Conservation (phyloP, 768 basidiomycete species). For the Tylopilus rubrobrunneus region DNA sequence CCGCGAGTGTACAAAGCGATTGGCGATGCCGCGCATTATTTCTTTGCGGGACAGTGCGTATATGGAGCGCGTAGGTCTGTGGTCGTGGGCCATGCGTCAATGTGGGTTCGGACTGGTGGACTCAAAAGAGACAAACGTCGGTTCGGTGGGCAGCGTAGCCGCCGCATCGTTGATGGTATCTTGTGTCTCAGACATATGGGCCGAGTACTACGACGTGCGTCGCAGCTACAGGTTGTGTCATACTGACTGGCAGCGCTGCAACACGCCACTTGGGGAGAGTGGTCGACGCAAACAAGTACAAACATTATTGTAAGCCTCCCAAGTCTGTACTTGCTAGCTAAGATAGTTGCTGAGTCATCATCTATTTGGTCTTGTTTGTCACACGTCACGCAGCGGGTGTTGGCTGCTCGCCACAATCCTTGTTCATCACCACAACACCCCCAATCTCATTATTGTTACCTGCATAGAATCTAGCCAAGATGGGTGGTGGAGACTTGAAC, state of each 20-base stretch:
- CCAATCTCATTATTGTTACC: conserved; percentile 1
- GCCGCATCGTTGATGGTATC: conserved; percentile 33
- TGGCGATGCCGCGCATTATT: conserved; percentile 81
- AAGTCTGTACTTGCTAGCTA: too few relatives aligned
- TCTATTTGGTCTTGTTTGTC: neutral
- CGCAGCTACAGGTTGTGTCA: conserved; percentile 8
- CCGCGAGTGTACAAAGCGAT: conserved; percentile 84
- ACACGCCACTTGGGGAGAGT: neutral
- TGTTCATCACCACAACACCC: conserved; percentile 8
- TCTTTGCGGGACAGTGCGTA: conserved; percentile 81
- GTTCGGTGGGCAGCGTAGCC: conserved; percentile 26
- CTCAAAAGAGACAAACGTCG: conserved; percentile 27
- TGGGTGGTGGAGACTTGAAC: conserved; percentile 98
- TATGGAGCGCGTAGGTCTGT: conserved; percentile 74
- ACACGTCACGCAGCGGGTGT: too few relatives aligned
- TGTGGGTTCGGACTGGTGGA: conserved; percentile 1
- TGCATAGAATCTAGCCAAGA: conserved; percentile 47
- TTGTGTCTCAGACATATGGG: conserved; percentile 34
- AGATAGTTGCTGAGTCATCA: neutral
- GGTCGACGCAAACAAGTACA: conserved; percentile 27
- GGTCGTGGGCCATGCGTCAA: conserved; percentile 17
- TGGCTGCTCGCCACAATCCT: neutral
- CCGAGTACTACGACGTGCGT: conserved; percentile 5
- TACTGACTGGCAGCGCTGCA: neutral
- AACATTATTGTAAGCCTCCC: conserved; percentile 17